Evolutionary conservation across 2,329 filamentous ascomycete species (phyloP), one percentile per base, ranked within the genome.

Genomic region (Thielaviopsis musarum): DNA sequence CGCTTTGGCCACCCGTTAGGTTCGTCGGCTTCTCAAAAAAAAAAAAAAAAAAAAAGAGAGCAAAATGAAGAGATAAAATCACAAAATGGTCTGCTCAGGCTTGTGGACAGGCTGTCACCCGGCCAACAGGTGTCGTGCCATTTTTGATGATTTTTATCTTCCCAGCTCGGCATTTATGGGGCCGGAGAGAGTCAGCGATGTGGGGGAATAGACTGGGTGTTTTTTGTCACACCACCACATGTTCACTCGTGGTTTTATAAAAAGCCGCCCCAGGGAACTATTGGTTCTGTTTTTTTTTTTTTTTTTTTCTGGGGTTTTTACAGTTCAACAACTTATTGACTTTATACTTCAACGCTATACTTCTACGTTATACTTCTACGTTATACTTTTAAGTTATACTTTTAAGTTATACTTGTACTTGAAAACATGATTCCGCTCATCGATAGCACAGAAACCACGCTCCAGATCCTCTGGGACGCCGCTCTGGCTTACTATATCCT

Each of bases 381-480:
- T 24, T 10, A 22, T 10, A 13, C 26, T 24, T 52, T 52, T 19
- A 17, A 3, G 3, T 52, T 52, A 12, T 13, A 3, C 21, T 52
- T 24, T 22, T n/a, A n/a, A n/a, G n/a, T n/a, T n/a, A n/a, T 26
- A 19, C 17, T 26, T 5, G 4, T 22, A 13, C 24, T 48, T 57
- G 24, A 53, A 62, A 49, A 48, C 17, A 57, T 24, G 2, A 52
- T 55, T 13, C 30, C 34, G 22, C 26, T 69, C 49, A 69, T 70
- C 58, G 64, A 69, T 52, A 69, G 69, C 5, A 67, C 66, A 21
- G 66, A 70, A 58, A 67, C 68, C 5, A 66, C 71, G 38, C 66
- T 72, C 57, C 69, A 71, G 48, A 56, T 72, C 56, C 66, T 72
- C 58, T 72, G 70, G 70, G 68, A 72, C 63, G 63, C 72, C 19